Conservation (phyloP, 176 grass and related monocot species). For the Musa troglodytarum region DNA sequence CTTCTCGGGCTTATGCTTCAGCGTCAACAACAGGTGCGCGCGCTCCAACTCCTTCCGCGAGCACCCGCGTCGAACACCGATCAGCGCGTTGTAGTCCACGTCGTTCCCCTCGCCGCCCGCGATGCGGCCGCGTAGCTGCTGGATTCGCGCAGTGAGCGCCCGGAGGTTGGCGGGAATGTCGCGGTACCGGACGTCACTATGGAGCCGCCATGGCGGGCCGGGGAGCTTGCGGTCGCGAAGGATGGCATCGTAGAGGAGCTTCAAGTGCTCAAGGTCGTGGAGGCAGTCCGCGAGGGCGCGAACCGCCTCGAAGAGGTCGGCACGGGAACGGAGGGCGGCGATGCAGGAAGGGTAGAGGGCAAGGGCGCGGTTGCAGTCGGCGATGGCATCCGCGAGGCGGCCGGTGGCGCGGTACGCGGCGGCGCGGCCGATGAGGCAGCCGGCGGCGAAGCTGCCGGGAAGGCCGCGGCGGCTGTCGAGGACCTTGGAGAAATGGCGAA, state of each 20-base stretch:
- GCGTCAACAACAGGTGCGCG: constrained; percentile 56
- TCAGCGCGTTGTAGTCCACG: constrained; percentile 58
- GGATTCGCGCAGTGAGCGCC: constrained; percentile 56
- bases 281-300: constrained; percentile 62
- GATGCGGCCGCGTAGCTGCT: constrained; percentile 49
- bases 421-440: constrained; percentile 78
- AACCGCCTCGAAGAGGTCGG: constrained; percentile 65
- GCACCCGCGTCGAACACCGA: constrained; percentile 67
- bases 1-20: constrained; percentile 81
- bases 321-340: constrained; percentile 70
- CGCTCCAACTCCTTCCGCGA: constrained; percentile 72
- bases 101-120: constrained; percentile 44
- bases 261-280: constrained; percentile 84
- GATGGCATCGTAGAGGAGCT: constrained; percentile 80
- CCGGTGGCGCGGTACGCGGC: constrained; percentile 50
- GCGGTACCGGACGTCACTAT: constrained; percentile 58
- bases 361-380: constrained; percentile 82
- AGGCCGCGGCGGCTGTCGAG: constrained; percentile 64
- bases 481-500: constrained; percentile 84
- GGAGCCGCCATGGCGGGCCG: constrained; percentile 38
- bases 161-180: constrained; percentile 74
- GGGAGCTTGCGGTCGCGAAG: constrained; percentile 81
- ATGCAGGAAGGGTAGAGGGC: constrained; percentile 76
- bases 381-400: constrained; percentile 61
- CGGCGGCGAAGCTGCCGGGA: constrained; percentile 56